These are phyloP conservation scores for Glycine soja DNA, from an alignment of 306 rosid species.

Conservation along the genomic window DNA sequence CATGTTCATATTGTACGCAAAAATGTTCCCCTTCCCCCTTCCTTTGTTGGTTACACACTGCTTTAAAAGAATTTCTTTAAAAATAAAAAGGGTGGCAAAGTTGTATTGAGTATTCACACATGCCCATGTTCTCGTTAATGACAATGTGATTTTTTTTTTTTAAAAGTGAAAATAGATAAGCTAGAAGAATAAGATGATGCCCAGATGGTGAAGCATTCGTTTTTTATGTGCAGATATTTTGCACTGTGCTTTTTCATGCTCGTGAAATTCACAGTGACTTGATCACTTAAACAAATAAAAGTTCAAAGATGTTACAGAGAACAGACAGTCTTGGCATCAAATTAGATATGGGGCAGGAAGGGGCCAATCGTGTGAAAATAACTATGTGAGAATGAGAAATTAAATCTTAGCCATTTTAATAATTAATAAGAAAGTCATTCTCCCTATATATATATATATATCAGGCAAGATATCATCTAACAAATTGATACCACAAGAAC, in stretches of 20 bases:
- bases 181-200: neutral
- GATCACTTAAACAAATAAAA: neutral
- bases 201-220: neutral
- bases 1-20: neutral
- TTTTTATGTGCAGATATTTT: neutral
- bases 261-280: neutral
- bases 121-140: neutral
- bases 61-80: neutral
- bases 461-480: neutral
- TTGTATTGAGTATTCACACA: neutral
- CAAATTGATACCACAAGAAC: neutral
- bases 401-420: too few species aligned
- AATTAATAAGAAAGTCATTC: too few species aligned
- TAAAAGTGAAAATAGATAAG: neutral
- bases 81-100: neutral
- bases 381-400: too few species aligned
- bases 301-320: too few species aligned
- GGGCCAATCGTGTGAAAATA: too few species aligned
- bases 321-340: too few species aligned
- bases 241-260: neutral
- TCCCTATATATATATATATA: too few species aligned
- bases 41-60: neutral
- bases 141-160: neutral
- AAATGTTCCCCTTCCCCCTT: neutral
- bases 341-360: too few species aligned